A percentile compares a stretch with the other conserved stretches of the same genome.
Conservation (phyloP, 2,329 filamentous ascomycete species). For the Graphiopsis chlorocephala region DNA sequence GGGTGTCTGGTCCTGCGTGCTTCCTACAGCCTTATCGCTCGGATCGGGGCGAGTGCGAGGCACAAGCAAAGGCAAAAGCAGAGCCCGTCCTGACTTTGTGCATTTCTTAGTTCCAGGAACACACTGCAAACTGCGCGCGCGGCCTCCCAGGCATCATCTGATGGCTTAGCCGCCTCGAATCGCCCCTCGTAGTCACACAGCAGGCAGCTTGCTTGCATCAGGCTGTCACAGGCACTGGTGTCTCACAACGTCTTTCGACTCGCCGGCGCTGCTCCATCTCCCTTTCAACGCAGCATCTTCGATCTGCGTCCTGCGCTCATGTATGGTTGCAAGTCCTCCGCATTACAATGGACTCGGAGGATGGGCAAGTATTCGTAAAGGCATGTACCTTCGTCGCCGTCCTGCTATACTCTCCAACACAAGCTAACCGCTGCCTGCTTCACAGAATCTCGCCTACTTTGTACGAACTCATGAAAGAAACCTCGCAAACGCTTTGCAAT, state of each 20-base stretch:
- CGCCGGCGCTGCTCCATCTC: neutral
- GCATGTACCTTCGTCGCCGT: slow-evolving; percentile 45
- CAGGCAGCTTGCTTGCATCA: slow-evolving; percentile 6
- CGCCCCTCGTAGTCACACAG: slow-evolving; percentile 13
- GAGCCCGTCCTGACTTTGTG: slow-evolving; percentile 5
- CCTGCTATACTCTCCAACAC: neutral
- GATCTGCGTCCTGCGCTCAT: slow-evolving; percentile 18
- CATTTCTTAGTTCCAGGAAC: slow-evolving; percentile 2
- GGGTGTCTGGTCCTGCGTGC: slow-evolving; percentile 6
- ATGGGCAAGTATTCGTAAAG: slow-evolving; percentile 87
- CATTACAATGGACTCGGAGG: slow-evolving; percentile 73
- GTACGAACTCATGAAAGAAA: slow-evolving; percentile 97
- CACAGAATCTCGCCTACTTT: slow-evolving; percentile 88
- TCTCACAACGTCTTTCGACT: slow-evolving; percentile 9
- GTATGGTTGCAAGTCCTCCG: slow-evolving; percentile 25
- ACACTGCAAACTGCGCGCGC: neutral
- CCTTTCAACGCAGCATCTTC: slow-evolving; percentile 10
- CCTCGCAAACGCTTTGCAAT: slow-evolving; percentile 88
- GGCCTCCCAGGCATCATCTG: slow-evolving; percentile 13
- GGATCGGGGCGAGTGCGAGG: slow-evolving; percentile 5
- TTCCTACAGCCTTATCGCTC: slow-evolving; percentile 11
- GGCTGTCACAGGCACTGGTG: neutral
- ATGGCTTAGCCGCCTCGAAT: slow-evolving; percentile 13
- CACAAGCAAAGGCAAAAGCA: slow-evolving; percentile 1
- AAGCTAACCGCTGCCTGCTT: slow-evolving; percentile 3